phyloP scores from a whole-genome alignment of 2,329 filamentous ascomycete species.

The Didymosphaeria variabile region DNA sequence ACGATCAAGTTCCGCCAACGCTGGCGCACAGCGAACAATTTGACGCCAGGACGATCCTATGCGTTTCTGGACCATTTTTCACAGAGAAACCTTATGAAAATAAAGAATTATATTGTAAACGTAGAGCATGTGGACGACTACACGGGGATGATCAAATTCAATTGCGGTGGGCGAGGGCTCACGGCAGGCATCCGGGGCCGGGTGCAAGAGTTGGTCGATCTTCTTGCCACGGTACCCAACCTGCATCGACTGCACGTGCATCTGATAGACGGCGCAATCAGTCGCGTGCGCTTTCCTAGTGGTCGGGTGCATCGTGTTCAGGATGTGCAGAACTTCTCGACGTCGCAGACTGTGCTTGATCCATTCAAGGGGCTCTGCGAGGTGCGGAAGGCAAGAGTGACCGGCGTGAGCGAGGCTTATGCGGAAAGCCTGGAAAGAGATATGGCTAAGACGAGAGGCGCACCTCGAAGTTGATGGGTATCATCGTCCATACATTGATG shows the following conservation, averaged over 20 bases:
- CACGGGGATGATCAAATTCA: slow-evolving; percentile 62
- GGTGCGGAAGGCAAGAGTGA: slow-evolving; percentile 48
- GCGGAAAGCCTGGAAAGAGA: slow-evolving; percentile 43
- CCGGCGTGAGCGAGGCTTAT: slow-evolving; percentile 52
- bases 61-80: slow-evolving; percentile 55
- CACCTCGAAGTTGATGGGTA: slow-evolving; percentile 31
- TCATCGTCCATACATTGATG: slow-evolving; percentile 24
- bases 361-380: slow-evolving; percentile 51
- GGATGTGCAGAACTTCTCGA: slow-evolving; percentile 43
- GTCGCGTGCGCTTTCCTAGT: slow-evolving; percentile 37
- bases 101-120: slow-evolving; percentile 55
- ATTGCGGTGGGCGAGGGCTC: slow-evolving; percentile 56
- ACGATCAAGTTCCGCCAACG: slow-evolving; percentile 56
- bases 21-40: slow-evolving; percentile 54
- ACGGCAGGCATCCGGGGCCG: slow-evolving; percentile 53
- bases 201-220: slow-evolving; percentile 52
- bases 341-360: slow-evolving; percentile 54
- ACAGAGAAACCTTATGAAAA: slow-evolving; percentile 50
- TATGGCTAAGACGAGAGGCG: slow-evolving; percentile 39
- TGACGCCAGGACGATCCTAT: slow-evolving; percentile 52
- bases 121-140: slow-evolving; percentile 60
- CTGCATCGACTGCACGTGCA: slow-evolving; percentile 42
- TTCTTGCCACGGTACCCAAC: slow-evolving; percentile 38
- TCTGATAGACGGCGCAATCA: slow-evolving; percentile 41
- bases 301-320: slow-evolving; percentile 46